phyloP scores from a whole-genome alignment of 2,329 filamentous ascomycete species.

The Apiospora arundinis region DNA sequence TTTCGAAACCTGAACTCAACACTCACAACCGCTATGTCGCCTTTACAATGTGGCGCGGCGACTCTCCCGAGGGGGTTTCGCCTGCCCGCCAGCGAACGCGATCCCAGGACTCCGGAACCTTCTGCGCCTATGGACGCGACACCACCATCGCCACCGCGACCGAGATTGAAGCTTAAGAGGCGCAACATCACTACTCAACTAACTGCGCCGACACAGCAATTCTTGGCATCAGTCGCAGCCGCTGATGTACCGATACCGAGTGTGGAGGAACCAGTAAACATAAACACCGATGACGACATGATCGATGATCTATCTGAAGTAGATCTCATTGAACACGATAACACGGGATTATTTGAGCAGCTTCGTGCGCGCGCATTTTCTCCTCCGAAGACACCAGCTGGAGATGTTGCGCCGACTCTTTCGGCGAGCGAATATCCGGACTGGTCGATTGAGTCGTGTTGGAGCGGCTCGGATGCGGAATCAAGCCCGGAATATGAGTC shows the following conservation, averaged over 20 bases:
- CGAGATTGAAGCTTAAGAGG: constrained; percentile 61
- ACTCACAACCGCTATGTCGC: constrained; percentile 45
- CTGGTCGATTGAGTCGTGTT: constrained; percentile 63
- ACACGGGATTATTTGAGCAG: constrained; percentile 39
- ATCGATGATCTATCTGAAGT: constrained; percentile 45
- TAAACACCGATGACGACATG: constrained; percentile 49
- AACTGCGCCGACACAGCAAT: constrained; percentile 67
- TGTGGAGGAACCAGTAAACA: constrained; percentile 61
- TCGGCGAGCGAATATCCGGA: constrained; percentile 59
- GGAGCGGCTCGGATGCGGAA: constrained; percentile 58
- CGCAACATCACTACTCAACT: constrained; percentile 57
- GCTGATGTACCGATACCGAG: constrained; percentile 70
- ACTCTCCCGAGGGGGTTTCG: constrained; percentile 52
- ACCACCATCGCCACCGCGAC: constrained; percentile 56
- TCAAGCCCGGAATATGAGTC: constrained; percentile 65
- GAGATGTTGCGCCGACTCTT: constrained; percentile 50
- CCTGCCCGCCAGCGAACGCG: constrained; percentile 42
- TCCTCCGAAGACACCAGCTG: constrained; percentile 65
- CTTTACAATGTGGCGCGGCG: constrained; percentile 52
- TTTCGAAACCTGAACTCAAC: not conserved
- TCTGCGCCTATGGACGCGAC: constrained; percentile 44
- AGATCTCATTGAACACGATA: constrained; percentile 41
- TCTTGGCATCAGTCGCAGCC: constrained; percentile 70
- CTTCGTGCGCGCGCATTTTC: constrained; percentile 53
- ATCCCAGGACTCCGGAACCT: constrained; percentile 61